Evolutionary conservation across 2,329 filamentous ascomycete genomes (phyloP), one percentile per base, ranked within the genome.

Genomic region (Verticillium tricorpus): DNA sequence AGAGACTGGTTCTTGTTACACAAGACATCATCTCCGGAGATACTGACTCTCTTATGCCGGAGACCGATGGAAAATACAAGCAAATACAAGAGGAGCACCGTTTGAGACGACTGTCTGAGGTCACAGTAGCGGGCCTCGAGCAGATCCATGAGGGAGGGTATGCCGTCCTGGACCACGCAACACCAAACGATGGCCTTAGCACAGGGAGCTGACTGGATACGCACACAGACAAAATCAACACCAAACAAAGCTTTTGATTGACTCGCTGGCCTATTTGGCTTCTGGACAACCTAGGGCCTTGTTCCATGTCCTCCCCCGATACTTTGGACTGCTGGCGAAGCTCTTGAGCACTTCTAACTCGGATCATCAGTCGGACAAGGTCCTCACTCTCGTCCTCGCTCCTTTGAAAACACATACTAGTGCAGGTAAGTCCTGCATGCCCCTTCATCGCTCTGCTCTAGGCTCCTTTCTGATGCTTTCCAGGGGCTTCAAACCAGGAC

Each of bases 1-100:
- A 70, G 37, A 77, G 85, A 60, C 71, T 87, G 39, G 72, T 75
- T 55, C 63, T 69, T 31, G 80, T 87, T 61, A 73, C 78, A 45
- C 67, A 69, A n/a, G 81, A 84, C 63, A 6, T 56, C 54, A 34
- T 34, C 8, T 56, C 54, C 28, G 9, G 17, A 7, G 25, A 56
- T 5, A 15, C 34, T 3, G n/a, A 32, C 14, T 34, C 54, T 32
- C n/a, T 56, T 7, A 5, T 32, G 15, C 54, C 54, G 9, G 6
- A 8, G 19, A 2, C 9, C 8, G 45, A 52, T 12, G 19, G 32
- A 66, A 72, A 39, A 17, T 45, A 17, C 58, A 62, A 50, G 28
- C 31, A 11, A 56, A 50, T 35, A 62, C 55, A 57, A 25, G 25
- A 62, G 60, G 22, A 14, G 34, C 52, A 39, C 22, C 45, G 45